Evolutionary conservation across 192 early-diverging fungal genomes (phyloP), one percentile per base, ranked within the genome.

Genomic region (Rhizophagus clarus): DNA sequence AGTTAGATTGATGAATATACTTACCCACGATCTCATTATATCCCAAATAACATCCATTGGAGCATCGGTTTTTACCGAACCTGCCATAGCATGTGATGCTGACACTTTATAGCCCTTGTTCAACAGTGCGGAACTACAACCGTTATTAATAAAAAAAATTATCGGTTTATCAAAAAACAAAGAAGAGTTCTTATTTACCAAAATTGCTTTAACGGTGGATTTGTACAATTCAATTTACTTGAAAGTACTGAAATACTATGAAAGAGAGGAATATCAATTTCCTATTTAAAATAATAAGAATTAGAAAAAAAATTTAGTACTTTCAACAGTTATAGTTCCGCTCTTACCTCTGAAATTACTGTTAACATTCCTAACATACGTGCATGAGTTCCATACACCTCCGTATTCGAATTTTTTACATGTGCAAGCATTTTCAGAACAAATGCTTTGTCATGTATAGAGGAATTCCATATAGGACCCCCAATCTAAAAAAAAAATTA

Each of bases 291-390:
- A 34, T 61, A 14, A 60, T 15, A 34, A 4, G 2, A 37, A 31
- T 24, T 49, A 49, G 20, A 24, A 28, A 0, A 1, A 29, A 47
- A 24, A 29, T 67, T 31, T 29, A 11, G 12, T n/a, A 15, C 49
- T 45, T 77, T 20, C 7, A 73, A n/a, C 1, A 24, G n/a, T 60
- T 79, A 40, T 22, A 28, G n/a, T 28, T 24, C 17, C 60, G 9
- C 24, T 12, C 11, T 67, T 80, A 93, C 94, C 85, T 98, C 96
- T 4, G 88, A 86, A 49, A 94, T 92, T 0, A 99, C 94, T 37
- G 93, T 91, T 64, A 99, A 87, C 97, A 99, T 99, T 56, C 98
- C 98, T 82, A 91, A 77, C 94, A 99, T 99, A 73, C 98, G 88
- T 28, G 89, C 79, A 62, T 90, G 84, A 0, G 98, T 99, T 63